phyloP scores from a whole-genome alignment of 1,284 basidiomycete species.

The Naganishia liquefaciens region DNA sequence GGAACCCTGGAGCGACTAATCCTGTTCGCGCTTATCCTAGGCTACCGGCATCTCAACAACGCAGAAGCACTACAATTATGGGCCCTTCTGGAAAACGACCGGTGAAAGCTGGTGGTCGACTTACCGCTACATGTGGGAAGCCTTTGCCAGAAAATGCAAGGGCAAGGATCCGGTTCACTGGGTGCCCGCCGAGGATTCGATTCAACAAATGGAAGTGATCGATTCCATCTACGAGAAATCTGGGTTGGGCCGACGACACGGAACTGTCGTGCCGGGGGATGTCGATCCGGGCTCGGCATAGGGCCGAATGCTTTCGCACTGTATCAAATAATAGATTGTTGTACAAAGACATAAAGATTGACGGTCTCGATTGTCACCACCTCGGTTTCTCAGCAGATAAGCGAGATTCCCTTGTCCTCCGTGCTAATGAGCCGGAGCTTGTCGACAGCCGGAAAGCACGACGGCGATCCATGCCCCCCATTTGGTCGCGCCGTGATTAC shows the following conservation, averaged over 20 bases:
- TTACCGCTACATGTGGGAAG: constrained; percentile 40
- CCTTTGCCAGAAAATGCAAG: constrained; percentile 34
- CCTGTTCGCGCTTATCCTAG: no score
- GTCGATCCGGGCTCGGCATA: neutral
- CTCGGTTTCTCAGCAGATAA: no score
- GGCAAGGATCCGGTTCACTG: constrained; percentile 36
- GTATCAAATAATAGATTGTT: neutral
- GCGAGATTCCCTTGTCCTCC: no score
- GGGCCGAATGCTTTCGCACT: neutral
- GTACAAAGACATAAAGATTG: neutral
- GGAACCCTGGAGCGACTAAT: no score
- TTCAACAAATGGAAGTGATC: constrained; percentile 41
- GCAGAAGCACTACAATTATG: constrained; percentile 39
- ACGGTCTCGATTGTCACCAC: no score
- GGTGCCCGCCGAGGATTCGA: constrained; percentile 39
- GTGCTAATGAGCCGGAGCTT: no score
- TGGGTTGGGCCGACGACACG: constrained; percentile 30
- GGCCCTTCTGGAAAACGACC: constrained; percentile 37
- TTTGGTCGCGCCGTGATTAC: constrained; percentile 3
- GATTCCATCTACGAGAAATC: constrained; percentile 40
- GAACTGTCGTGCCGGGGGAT: constrained; percentile 3
- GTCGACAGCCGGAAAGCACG: no score
- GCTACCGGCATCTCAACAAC: constrained; percentile 38
- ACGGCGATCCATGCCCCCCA: no score
- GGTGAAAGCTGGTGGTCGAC: constrained; percentile 38